These are phyloP conservation scores for Cystobasidiaceae sp. DNA, from an alignment of 1,284 basidiomycete species.

Conservation along the genomic window DNA sequence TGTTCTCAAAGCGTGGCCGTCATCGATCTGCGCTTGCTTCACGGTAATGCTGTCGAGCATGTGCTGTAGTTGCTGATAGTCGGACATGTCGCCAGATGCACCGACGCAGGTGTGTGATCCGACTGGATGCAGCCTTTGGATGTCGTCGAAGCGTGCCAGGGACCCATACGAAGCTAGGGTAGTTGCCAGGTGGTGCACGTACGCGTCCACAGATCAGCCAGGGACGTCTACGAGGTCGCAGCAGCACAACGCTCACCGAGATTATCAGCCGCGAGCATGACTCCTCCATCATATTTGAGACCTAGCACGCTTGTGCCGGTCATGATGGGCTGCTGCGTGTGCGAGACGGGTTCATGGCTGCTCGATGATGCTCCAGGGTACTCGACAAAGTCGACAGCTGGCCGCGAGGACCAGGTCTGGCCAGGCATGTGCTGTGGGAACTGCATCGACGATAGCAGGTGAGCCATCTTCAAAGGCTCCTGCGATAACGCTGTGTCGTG, in stretches of 20 bases:
- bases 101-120: slow-evolving; percentile 82
- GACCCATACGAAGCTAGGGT: slow-evolving; percentile 87
- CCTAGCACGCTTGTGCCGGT: slow-evolving; percentile 95
- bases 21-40: slow-evolving; percentile 48
- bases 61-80: slow-evolving; percentile 89
- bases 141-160: slow-evolving; percentile 91
- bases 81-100: slow-evolving; percentile 93
- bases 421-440: slow-evolving; percentile 18
- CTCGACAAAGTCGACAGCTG: slow-evolving; percentile 8
- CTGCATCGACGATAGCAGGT: slow-evolving; percentile 1
- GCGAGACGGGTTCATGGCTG: slow-evolving; percentile 16
- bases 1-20: slow-evolving; percentile 80
- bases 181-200: no score
- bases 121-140: slow-evolving; percentile 78
- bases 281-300: slow-evolving; percentile 88
- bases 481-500: not conserved
- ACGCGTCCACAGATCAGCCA: no score
- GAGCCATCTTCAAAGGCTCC: not conserved
- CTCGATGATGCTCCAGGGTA: slow-evolving; percentile 21
- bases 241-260: slow-evolving; percentile 77
- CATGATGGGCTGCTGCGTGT: slow-evolving; percentile 70
- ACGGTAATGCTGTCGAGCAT: slow-evolving; percentile 62
- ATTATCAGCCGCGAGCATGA: slow-evolving; percentile 99
- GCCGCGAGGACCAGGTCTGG: slow-evolving; percentile 25
- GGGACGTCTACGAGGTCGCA: no score